Evolutionary conservation across 176 grass and related monocot species (phyloP), one percentile per base, ranked within the genome.

Genomic region (Carex cristatella): DNA sequence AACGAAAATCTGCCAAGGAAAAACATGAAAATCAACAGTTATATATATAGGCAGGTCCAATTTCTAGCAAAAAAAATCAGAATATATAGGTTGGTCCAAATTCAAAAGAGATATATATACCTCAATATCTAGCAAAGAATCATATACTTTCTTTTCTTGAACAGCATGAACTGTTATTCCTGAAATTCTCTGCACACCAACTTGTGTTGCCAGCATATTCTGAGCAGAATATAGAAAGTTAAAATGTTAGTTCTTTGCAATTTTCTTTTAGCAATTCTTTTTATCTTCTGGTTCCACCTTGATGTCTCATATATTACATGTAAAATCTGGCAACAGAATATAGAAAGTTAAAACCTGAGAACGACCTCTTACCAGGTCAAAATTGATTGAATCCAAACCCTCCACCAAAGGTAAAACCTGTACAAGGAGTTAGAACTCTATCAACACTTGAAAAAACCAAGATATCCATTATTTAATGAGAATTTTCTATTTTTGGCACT

Each of bases 151-250:
- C 96, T 92, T 95, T 84, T 99, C 91, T 81, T 90, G 91, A 53
- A 94, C 88, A 59, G 94, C 93, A 46, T 91, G 85, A 62, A 99
- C 28, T 23, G 91, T 91, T 40, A 99, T 94, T 89, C 96, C 93
- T 0, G 96, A 99, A 59, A 99, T 94, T 72, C 89, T 95, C 81
- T 99, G 96, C 23, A 99, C 90, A 10, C 96, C 96, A 27, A 95
- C 87, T 85, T 90, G 90, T 55, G 91, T 94, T 75, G 96, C 90
- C 65, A 99, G 86, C 93, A 99, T 84, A 76, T 92, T 92, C 96
- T 99, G 93, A 75, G 85, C 28, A 63, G 77, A 30, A 27, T 58
- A 80, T 87, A 73, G 37, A 59, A 89, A 54, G 23, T 23, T 54
- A 46, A 13, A 54, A 31, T 33, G 5, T 78, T 56, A 78, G 12